Conservation (phyloP, 225 moss, liverwort and hornwort genomes). For the Lunularia cruciata region DNA sequence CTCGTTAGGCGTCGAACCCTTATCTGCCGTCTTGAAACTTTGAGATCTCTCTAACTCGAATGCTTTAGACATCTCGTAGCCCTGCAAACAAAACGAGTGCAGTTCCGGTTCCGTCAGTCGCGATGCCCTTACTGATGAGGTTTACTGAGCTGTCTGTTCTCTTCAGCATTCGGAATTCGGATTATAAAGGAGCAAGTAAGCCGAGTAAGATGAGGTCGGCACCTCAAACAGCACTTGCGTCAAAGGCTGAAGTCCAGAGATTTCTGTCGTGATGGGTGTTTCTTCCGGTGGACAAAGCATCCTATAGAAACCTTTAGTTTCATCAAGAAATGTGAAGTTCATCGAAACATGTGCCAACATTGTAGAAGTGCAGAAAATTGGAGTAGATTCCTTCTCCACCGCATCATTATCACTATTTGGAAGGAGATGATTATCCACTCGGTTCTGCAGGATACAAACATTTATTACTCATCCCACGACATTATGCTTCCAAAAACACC, state of each 20-base stretch:
- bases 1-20: slow-evolving; percentile 22
- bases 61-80: slow-evolving; percentile 47
- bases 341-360: slow-evolving; percentile 56
- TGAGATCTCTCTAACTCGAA: slow-evolving; percentile 46
- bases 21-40: slow-evolving; percentile 21
- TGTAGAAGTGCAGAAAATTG: slow-evolving; percentile 65
- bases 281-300: slow-evolving; percentile 37
- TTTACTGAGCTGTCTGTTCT: too few relatives aligned
- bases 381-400: slow-evolving; percentile 45
- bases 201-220: background rate
- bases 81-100: too few relatives aligned
- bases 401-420: slow-evolving; percentile 42
- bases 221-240: slow-evolving; percentile 57
- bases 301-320: slow-evolving; percentile 34
- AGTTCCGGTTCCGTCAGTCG: too few relatives aligned
- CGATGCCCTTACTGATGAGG: too few relatives aligned
- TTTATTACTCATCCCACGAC: background rate
- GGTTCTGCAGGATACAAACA: slow-evolving; percentile 22
- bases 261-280: slow-evolving; percentile 15
- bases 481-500: too few relatives aligned
- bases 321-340: slow-evolving; percentile 56
- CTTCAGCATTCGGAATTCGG: too few relatives aligned
- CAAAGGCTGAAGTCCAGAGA: slow-evolving; percentile 60
- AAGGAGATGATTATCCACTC: slow-evolving; percentile 63
- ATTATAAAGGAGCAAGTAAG: background rate